Evolutionary conservation across 352 stramenopile genomes (phyloP).

Genomic region (Pythium periplocum): DNA sequence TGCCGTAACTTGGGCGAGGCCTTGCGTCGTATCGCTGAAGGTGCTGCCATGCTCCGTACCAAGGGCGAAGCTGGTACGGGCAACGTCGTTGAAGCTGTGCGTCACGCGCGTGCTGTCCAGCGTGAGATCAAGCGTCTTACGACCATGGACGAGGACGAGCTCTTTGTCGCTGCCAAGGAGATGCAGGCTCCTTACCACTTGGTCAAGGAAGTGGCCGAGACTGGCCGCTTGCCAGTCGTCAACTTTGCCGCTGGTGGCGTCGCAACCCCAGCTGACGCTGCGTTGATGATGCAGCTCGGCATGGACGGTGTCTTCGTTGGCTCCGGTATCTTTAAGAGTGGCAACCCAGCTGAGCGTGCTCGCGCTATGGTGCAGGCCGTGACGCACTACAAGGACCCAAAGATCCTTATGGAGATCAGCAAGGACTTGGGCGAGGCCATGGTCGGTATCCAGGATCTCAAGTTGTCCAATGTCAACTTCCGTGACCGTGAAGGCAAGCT

Average conservation of each 20-base stretch:
- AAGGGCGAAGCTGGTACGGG: slow-evolving; percentile 98
- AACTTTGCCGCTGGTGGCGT: slow-evolving; percentile 98
- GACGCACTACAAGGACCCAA: slow-evolving; percentile 96
- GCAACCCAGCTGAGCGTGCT: slow-evolving; percentile 92
- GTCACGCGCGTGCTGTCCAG: slow-evolving; percentile 92
- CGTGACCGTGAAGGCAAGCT: slow-evolving; percentile 93
- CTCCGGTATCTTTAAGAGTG: slow-evolving; percentile 97
- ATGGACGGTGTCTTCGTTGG: slow-evolving; percentile 99
- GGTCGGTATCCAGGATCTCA: slow-evolving; percentile 97
- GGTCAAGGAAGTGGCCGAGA: slow-evolving; percentile 90
- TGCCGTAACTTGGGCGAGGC: slow-evolving; percentile 98
- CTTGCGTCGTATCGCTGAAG: slow-evolving; percentile 92
- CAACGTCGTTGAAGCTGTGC: slow-evolving; percentile 98
- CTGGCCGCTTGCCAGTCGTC: slow-evolving; percentile 92
- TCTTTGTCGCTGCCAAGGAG: slow-evolving; percentile 97
- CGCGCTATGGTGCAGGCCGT: slow-evolving; percentile 95
- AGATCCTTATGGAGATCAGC: slow-evolving; percentile 96
- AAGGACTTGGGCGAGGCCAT: slow-evolving; percentile 96
- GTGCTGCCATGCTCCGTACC: slow-evolving; percentile 96
- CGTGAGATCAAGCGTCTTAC: slow-evolving; percentile 89
- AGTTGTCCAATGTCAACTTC: slow-evolving; percentile 95
- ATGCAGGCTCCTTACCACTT: slow-evolving; percentile 94
- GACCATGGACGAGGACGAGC: slow-evolving; percentile 95
- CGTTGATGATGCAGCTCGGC: slow-evolving; percentile 99
- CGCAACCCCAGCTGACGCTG: slow-evolving; percentile 96